Percentiles rank a stretch among this genome's conserved stretches.
Evolutionary conservation across 2,329 filamentous ascomycete species (phyloP).

Genomic region (Zasmidium angulare): DNA sequence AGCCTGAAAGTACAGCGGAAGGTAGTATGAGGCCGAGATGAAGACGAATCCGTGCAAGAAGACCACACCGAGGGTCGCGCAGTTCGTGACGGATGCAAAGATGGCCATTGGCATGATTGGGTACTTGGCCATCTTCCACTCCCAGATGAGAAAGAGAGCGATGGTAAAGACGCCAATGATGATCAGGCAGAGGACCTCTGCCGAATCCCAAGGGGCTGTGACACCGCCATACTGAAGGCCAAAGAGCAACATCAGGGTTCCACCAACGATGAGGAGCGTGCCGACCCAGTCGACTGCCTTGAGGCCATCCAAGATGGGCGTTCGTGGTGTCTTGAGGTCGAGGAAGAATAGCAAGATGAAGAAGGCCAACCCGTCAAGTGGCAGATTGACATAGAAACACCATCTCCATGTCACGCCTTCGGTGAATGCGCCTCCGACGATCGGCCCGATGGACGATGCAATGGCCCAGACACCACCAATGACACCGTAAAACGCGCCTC

Average conservation of each 20-base stretch:
- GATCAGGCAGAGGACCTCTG: slow-evolving; percentile 74
- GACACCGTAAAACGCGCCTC: slow-evolving; percentile 63
- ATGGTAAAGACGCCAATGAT: slow-evolving; percentile 65
- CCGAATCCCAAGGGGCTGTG: slow-evolving; percentile 70
- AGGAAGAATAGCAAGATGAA: slow-evolving; percentile 62
- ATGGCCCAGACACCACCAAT: slow-evolving; percentile 68
- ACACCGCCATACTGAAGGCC: slow-evolving; percentile 84
- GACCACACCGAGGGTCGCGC: slow-evolving; percentile 64
- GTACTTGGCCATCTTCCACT: slow-evolving; percentile 71
- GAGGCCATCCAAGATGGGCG: slow-evolving; percentile 61
- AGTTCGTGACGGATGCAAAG: slow-evolving; percentile 65
- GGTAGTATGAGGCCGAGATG: slow-evolving; percentile 73
- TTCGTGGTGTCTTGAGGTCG: slow-evolving; percentile 66
- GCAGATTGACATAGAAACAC: slow-evolving; percentile 64
- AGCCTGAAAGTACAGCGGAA: slow-evolving; percentile 83
- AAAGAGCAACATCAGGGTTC: slow-evolving; percentile 81
- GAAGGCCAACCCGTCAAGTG: slow-evolving; percentile 60
- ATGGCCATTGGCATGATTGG: slow-evolving; percentile 75
- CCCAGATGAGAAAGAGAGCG: slow-evolving; percentile 67
- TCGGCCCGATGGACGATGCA: slow-evolving; percentile 64
- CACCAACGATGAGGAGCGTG: slow-evolving; percentile 66
- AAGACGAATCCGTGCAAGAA: slow-evolving; percentile 77
- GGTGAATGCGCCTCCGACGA: slow-evolving; percentile 67
- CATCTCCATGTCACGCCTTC: slow-evolving; percentile 64
- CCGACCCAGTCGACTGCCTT: slow-evolving; percentile 68